phyloP scores from a whole-genome alignment of 306 rosid genomes.

The Cercis canadensis region DNA sequence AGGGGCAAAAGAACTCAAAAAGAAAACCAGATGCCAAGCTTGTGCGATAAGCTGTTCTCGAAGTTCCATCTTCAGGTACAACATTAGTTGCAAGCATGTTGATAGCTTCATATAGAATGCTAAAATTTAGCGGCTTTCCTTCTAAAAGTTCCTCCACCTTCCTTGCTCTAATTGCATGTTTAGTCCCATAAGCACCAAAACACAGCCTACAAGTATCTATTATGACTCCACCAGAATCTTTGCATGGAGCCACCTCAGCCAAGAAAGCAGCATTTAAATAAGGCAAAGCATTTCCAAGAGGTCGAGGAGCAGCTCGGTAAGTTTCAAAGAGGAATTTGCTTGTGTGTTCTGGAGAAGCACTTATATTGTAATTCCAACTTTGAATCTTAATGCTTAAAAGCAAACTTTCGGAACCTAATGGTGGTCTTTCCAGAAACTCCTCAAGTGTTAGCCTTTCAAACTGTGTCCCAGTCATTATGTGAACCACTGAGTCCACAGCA shows the following conservation, averaged over 20 bases:
- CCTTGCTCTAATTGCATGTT: slow-evolving; percentile 84
- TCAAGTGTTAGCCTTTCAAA: slow-evolving; percentile 61
- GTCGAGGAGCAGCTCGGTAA: slow-evolving; percentile 82
- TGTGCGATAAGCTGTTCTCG: slow-evolving; percentile 59
- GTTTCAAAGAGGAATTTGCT: slow-evolving; percentile 67
- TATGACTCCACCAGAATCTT: slow-evolving; percentile 49
- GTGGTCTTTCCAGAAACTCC: slow-evolving; percentile 70
- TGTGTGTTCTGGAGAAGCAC: slow-evolving; percentile 41
- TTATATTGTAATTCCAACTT: slow-evolving; percentile 46
- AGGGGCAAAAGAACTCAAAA: slow-evolving; percentile 72
- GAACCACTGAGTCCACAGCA: slow-evolving; percentile 64
- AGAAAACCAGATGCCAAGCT: slow-evolving; percentile 86
- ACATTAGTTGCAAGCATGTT: slow-evolving; percentile 52
- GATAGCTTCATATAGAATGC: slow-evolving; percentile 63
- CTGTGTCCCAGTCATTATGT: slow-evolving; percentile 57
- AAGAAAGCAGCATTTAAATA: slow-evolving; percentile 83
- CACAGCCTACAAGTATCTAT: slow-evolving; percentile 67
- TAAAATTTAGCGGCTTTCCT: slow-evolving; percentile 61
- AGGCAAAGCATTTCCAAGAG: slow-evolving; percentile 84
- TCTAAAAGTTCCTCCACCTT: slow-evolving; percentile 62
- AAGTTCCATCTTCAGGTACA: slow-evolving; percentile 63
- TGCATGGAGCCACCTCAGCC: slow-evolving; percentile 59
- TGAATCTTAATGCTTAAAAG: slow-evolving; percentile 74
- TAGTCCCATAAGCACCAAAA: slow-evolving; percentile 75
- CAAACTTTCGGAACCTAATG: slow-evolving; percentile 56